Evolutionary conservation across 225 moss, liverwort and hornwort species (phyloP).

Genomic region (Neckera pumila): DNA sequence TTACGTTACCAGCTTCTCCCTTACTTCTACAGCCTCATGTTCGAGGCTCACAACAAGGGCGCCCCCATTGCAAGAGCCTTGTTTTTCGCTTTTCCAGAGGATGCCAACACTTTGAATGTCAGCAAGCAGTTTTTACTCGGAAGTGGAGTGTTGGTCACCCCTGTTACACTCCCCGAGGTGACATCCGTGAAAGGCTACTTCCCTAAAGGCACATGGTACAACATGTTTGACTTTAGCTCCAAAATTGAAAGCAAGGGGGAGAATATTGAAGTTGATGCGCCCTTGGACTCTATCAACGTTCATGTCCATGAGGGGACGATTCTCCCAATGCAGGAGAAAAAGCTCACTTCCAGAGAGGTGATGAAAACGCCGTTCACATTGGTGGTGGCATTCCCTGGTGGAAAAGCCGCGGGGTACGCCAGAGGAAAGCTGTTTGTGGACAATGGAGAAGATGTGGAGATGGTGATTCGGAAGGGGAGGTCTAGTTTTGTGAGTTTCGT

Average conservation of each 20-base stretch:
- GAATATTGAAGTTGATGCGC: slow-evolving; percentile 1
- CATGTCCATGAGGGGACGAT: slow-evolving; percentile 33
- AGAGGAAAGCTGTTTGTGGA: slow-evolving; percentile 34
- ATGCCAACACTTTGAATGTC: slow-evolving; percentile 1
- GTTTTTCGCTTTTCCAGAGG: slow-evolving; percentile 39
- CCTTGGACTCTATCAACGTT: slow-evolving; percentile 28
- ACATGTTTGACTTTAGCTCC: slow-evolving; percentile 7
- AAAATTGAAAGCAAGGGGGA: slow-evolving; percentile 3
- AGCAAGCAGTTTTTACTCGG: slow-evolving; percentile 47
- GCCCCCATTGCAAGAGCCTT: slow-evolving; percentile 54
- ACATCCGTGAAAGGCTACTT: slow-evolving; percentile 35
- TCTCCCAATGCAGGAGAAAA: slow-evolving; percentile 31
- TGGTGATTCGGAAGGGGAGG: slow-evolving; percentile 27
- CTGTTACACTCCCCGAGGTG: slow-evolving; percentile 4
- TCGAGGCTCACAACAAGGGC: slow-evolving; percentile 57
- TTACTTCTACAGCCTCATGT: slow-evolving; percentile 57
- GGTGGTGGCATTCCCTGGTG: slow-evolving; percentile 18
- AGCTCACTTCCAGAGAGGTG: slow-evolving; percentile 2
- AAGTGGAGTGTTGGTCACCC: slow-evolving; percentile 24
- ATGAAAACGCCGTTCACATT: slow-evolving; percentile 30
- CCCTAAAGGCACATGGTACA: slow-evolving; percentile 48
- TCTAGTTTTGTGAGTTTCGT: slow-evolving; percentile 26
- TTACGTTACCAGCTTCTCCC: slow-evolving; percentile 77
- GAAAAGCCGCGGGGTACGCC: not conserved
- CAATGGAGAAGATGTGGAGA: slow-evolving; percentile 37